phyloP scores from a whole-genome alignment of 2,329 filamentous ascomycete genomes.

The Ceratocystiopsis minuta region DNA sequence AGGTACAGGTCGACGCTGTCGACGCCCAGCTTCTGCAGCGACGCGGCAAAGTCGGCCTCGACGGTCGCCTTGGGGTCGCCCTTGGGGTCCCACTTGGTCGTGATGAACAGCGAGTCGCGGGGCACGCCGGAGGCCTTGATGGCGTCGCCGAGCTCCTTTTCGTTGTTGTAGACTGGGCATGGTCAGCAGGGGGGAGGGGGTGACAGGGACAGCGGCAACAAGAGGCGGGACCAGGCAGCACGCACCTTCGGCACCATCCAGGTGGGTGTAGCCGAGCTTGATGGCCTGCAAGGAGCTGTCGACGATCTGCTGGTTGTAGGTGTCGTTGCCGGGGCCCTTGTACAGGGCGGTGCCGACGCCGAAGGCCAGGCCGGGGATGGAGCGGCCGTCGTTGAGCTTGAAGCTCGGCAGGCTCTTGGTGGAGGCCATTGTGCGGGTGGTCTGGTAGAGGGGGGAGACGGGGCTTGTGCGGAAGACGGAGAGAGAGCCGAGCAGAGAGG shows the following conservation, averaged over 20 bases:
- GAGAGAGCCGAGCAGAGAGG: not conserved
- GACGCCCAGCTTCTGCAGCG: constrained; percentile 45
- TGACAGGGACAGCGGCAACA: too few relatives aligned
- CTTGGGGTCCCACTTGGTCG: constrained; percentile 34
- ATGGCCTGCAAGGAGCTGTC: constrained; percentile 42
- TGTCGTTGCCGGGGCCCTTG: constrained; percentile 29
- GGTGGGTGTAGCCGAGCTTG: constrained; percentile 49
- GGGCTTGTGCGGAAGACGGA: too few relatives aligned
- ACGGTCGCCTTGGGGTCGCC: constrained; percentile 15
- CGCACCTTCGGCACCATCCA: constrained; percentile 49
- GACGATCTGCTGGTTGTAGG: constrained; percentile 36
- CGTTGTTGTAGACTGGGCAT: constrained; percentile 35
- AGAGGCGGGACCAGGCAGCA: too few relatives aligned
- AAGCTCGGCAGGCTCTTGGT: constrained; percentile 31
- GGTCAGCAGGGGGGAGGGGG: too few relatives aligned
- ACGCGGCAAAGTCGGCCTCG: constrained; percentile 34
- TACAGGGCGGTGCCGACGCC: constrained; percentile 52
- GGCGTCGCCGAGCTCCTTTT: constrained; percentile 52
- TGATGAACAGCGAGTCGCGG: constrained; percentile 50
- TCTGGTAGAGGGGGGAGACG: not conserved
- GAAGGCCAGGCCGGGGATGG: constrained; percentile 57
- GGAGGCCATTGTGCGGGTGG: not conserved
- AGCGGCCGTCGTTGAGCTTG: constrained; percentile 56
- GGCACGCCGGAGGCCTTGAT: constrained; percentile 49
- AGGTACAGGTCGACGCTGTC: constrained; percentile 59